Base-by-base conservation (phyloP, 306 rosid genomes). In the Inga laurina region DNA sequence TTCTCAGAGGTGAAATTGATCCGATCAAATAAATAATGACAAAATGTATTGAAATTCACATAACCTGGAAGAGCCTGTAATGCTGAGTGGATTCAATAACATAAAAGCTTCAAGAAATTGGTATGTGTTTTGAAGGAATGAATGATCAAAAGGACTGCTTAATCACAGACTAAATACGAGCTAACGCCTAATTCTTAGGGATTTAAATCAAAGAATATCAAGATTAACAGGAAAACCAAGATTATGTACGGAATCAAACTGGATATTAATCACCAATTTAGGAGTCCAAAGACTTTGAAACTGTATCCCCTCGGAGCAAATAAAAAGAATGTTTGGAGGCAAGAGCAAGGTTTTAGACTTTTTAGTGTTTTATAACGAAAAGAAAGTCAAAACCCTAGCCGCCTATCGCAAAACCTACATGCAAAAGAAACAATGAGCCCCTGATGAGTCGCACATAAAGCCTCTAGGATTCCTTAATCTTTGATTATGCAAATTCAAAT, bases 371-470 rank as follows among this genome's bases (percentile, higher is more conserved):
- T 30, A 35, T 49, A 24, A 10, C 24, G 8, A 9, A 11, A 69
- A 32, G 24, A 52, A 82, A 81, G 86, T 83, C 85, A 79, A 91
- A 93, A 92, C 93, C 94, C 97, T 93, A 90, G 97, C 96, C 92
- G 97, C 96, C 95, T 45, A 69, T 73, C 54, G 19, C 81, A 80
- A 39, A 67, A 72, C 68, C 82, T 21, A 74, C 9, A 46, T 59
- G 14, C 46, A 62, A 82, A 75, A 72, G 4, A 39, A 57, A 57
- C 82, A 45, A 49, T 72, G 82, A 45, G 48, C 72, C 45, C 15
- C 64, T 19, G 45, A 15, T 49, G 34, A 39, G 52, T 41, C 52
- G 34, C 75, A 21, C 75, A n/a, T 3, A 16, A 44, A 44, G 56
- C 56, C 52, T 56, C 44, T 71, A 12, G 37, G 54, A 22, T 43